Evolutionary conservation across 73 alveolate genomes (phyloP).

Genomic region (Tetrahymena borealis): DNA sequence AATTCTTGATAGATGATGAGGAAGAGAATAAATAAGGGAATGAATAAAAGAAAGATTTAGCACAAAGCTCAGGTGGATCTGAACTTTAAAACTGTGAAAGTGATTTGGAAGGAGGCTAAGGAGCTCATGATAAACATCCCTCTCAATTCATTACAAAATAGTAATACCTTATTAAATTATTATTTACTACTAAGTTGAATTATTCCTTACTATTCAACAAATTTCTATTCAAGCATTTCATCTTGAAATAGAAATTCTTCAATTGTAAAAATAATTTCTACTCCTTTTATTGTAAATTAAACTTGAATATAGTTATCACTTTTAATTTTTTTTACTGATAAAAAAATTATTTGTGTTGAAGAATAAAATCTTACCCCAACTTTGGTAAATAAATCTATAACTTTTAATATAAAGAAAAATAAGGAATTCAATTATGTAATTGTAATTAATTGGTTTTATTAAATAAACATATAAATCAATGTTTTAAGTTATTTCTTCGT

Average conservation of each 20-base stretch:
- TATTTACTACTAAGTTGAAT: no score
- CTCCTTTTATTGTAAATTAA: no score
- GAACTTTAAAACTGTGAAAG: not conserved
- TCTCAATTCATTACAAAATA: not conserved
- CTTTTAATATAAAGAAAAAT: no score
- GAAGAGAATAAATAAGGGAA: not conserved
- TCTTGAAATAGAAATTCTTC: no score
- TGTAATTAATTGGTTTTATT: not conserved
- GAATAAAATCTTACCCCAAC: not conserved
- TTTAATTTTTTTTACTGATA: no score
- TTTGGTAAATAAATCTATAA: not conserved
- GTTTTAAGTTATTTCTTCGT: not conserved
- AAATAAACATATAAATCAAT: not conserved
- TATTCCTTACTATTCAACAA: no score
- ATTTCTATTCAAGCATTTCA: no score
- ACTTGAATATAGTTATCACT: no score
- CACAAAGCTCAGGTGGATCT: not conserved
- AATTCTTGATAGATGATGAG: conserved; percentile 21
- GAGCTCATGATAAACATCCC: not conserved
- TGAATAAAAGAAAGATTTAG: not conserved
- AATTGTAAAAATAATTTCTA: no score
- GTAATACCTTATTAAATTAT: not conserved
- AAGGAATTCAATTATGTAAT: no score
- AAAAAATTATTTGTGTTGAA: no score
- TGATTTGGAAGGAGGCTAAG: not conserved